Conservation (phyloP, 2,329 filamentous ascomycete species). For the Ophiostoma triangulosporum region DNA sequence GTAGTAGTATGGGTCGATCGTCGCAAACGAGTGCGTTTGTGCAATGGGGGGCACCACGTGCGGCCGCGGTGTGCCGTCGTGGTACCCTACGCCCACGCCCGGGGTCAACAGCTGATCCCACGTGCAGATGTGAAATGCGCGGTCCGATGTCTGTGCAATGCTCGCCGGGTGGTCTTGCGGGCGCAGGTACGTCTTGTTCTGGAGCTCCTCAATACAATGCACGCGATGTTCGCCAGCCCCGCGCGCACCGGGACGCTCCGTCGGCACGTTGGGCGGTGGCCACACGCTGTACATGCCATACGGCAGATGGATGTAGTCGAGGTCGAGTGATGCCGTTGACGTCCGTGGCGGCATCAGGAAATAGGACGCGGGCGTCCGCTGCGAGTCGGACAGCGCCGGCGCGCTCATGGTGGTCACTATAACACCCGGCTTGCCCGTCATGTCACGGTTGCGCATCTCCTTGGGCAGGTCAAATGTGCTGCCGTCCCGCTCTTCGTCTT, state of each 20-base stretch:
- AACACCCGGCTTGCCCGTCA: too few relatives aligned
- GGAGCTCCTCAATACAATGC: too few relatives aligned
- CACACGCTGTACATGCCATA: not conserved
- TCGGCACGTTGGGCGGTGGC: not conserved
- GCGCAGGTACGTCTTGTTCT: not conserved
- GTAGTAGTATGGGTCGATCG: constrained; percentile 61
- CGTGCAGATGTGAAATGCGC: constrained; percentile 60
- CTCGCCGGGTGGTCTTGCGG: not conserved
- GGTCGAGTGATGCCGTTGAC: not conserved
- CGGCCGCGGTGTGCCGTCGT: not conserved
- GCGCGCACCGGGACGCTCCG: not conserved
- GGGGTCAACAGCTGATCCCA: too few relatives aligned
- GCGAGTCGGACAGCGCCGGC: not conserved
- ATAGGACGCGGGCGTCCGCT: not conserved
- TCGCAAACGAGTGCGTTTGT: constrained; percentile 50
- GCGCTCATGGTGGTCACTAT: too few relatives aligned
- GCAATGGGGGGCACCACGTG: constrained; percentile 19
- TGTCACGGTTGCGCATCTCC: too few relatives aligned
- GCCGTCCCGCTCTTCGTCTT: not conserved
- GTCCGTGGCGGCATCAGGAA: not conserved
- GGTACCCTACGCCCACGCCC: constrained; percentile 26
- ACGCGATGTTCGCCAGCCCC: not conserved
- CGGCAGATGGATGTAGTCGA: not conserved
- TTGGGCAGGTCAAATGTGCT: not conserved
- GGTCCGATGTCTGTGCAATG: constrained; percentile 45